Evolutionary conservation across 1,139 yeast species (phyloP).

Genomic region (Taphrina flavorubra): DNA sequence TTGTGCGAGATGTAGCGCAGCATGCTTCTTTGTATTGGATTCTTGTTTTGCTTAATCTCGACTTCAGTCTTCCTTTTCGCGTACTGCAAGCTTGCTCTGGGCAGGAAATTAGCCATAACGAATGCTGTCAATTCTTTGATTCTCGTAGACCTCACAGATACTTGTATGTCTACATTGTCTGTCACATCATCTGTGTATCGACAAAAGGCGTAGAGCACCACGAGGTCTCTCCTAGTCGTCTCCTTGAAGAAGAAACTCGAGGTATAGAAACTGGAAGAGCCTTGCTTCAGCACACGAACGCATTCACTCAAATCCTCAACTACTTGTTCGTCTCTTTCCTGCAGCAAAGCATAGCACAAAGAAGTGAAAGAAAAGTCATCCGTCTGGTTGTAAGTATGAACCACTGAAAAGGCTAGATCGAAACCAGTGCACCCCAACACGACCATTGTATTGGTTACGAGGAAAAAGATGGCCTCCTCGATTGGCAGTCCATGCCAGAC

Average conservation of each 20-base stretch:
- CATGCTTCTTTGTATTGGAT: constrained; percentile 26
- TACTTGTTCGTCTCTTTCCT: constrained; percentile 10
- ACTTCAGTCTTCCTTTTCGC: constrained; percentile 19
- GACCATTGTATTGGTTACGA: constrained; percentile 36
- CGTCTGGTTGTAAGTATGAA: constrained; percentile 21
- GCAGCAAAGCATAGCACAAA: constrained; percentile 22
- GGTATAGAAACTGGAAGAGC: constrained; percentile 34
- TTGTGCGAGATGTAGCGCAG: constrained; percentile 29
- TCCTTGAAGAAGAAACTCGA: constrained; percentile 39
- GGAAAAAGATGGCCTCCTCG: constrained; percentile 40
- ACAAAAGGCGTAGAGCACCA: constrained; percentile 39
- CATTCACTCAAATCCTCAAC: constrained; percentile 29
- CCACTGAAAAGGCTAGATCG: constrained; percentile 35
- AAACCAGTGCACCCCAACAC: constrained; percentile 40
- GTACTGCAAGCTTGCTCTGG: constrained; percentile 2
- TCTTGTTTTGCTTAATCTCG: constrained; percentile 7
- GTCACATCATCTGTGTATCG: constrained; percentile 38
- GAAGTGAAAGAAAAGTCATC: constrained; percentile 20
- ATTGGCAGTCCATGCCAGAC: constrained; percentile 39
- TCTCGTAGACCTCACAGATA: constrained; percentile 8
- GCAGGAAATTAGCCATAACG: constrained; percentile 20
- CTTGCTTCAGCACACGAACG: constrained; percentile 23
- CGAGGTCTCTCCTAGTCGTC: constrained; percentile 24
- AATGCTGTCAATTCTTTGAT: constrained; percentile 10
- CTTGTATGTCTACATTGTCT: constrained; percentile 22